A percentile compares a stretch with the other conserved stretches of the same genome.
These are phyloP conservation scores for Taiwanofungus camphoratus DNA, from an alignment of 1,284 basidiomycete genomes.

Conservation along the genomic window DNA sequence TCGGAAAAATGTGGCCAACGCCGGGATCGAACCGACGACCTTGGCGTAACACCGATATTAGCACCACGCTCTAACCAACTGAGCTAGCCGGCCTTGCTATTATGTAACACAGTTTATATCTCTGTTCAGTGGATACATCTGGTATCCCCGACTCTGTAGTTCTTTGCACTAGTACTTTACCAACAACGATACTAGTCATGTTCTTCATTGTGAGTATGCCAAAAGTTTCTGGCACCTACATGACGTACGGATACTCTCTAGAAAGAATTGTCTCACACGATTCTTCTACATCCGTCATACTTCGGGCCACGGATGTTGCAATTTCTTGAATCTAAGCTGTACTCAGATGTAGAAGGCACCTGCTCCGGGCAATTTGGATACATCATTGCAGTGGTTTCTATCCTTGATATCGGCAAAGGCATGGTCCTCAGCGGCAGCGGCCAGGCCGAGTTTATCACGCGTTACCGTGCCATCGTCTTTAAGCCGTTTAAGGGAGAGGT, in stretches of 20 bases:
- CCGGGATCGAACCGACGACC: constrained; percentile 14
- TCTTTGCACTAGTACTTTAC: not conserved
- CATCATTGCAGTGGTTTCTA: constrained; percentile 93
- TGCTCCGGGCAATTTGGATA: constrained; percentile 96
- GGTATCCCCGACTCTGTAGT: too few species aligned
- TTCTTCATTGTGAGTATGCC: constrained; percentile 67
- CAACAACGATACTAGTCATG: constrained; percentile 36
- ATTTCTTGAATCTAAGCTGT: constrained; percentile 89
- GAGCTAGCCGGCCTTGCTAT: constrained; percentile 8
- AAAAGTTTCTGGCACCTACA: not conserved
- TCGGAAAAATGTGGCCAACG: constrained; percentile 10
- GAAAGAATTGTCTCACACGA: constrained; percentile 95
- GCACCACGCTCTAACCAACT: constrained; percentile 14
- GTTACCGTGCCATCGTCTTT: constrained; percentile 92
- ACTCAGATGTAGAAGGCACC: constrained; percentile 95
- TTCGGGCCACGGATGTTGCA: constrained; percentile 95
- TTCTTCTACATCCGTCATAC: constrained; percentile 95
- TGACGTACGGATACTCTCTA: constrained; percentile 27
- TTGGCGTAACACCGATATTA: constrained; percentile 9
- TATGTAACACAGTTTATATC: too few species aligned
- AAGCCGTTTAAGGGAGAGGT: constrained; percentile 99
- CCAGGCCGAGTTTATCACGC: constrained; percentile 89
- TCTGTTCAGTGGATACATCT: too few species aligned
- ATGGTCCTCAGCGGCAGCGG: constrained; percentile 91
- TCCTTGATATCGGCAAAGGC: constrained; percentile 85